Conservation (phyloP, 768 basidiomycete species). For the Grammothele lineata region DNA sequence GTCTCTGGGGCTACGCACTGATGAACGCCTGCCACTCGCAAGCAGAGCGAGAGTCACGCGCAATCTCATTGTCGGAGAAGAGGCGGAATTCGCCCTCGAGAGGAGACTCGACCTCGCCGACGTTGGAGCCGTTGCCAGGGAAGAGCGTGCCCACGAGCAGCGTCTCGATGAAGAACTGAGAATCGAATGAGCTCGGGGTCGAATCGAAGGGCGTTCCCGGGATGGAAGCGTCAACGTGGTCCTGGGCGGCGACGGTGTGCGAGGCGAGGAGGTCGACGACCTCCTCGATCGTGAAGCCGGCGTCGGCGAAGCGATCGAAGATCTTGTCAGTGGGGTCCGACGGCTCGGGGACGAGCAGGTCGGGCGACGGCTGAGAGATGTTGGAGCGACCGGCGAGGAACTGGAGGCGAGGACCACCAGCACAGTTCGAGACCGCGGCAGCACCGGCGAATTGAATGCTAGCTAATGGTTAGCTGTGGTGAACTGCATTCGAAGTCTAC, state of each 20-base stretch:
- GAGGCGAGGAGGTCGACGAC: constrained; percentile 18
- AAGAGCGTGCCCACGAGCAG: constrained; percentile 13
- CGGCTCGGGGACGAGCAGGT: too few species aligned
- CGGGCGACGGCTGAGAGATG: constrained; percentile 17
- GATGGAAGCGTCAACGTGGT: constrained; percentile 20
- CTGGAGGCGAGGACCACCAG: too few species aligned
- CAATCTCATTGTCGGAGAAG: constrained; percentile 22
- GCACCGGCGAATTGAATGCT: too few species aligned
- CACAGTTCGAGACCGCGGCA: too few species aligned
- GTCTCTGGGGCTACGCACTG: too few species aligned
- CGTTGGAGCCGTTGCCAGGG: too few species aligned
- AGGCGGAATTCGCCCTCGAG: constrained; percentile 31
- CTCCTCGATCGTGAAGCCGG: constrained; percentile 9
- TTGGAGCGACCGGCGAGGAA: constrained; percentile 25
- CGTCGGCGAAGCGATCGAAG: constrained; percentile 9
- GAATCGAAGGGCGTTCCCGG: too few species aligned
- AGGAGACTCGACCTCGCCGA: too few species aligned
- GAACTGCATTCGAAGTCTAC: too few species aligned
- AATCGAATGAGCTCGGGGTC: constrained; percentile 24
- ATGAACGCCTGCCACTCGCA: constrained; percentile 30
- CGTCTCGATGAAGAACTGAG: constrained; percentile 26
- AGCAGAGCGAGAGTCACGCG: constrained; percentile 27
- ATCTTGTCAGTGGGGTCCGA: constrained; percentile 13
- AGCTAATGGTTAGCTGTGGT: too few species aligned
- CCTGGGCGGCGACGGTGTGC: too few species aligned